These are phyloP conservation scores for Mortierella sp. DNA, from an alignment of 371 early-diverging fungal genomes.

Conservation along the genomic window DNA sequence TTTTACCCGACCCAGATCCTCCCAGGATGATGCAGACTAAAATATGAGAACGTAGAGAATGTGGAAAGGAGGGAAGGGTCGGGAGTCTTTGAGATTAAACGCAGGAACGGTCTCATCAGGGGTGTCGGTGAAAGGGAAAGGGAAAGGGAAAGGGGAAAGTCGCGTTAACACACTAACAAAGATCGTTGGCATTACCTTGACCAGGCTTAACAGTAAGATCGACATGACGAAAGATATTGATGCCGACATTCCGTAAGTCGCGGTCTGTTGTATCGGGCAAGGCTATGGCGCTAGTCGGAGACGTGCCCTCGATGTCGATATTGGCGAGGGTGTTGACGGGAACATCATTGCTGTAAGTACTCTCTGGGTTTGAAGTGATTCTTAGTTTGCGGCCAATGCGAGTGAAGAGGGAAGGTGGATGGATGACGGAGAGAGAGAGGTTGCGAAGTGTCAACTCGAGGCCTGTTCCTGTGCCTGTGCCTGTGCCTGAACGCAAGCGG, in stretches of 20 bases:
- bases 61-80: too few relatives aligned
- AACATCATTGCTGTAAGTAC: neutral
- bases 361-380: slow-evolving; percentile 6
- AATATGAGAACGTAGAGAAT: neutral
- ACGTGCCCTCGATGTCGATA: neutral
- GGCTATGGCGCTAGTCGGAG: neutral
- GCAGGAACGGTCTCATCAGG: too few relatives aligned
- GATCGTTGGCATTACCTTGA: too few relatives aligned
- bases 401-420: slow-evolving; percentile 37
- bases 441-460: slow-evolving; percentile 40
- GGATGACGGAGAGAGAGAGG: slow-evolving; percentile 52
- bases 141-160: too few relatives aligned
- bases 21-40: slow-evolving; percentile 50
- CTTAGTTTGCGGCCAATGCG: slow-evolving; percentile 21
- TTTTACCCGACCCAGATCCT: slow-evolving; percentile 50
- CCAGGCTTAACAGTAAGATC: slow-evolving; percentile 45
- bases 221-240: slow-evolving; percentile 44
- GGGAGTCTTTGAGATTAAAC: too few relatives aligned
- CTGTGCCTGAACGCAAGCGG: too few relatives aligned
- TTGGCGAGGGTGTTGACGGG: neutral
- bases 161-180: too few relatives aligned
- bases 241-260: slow-evolving; percentile 39
- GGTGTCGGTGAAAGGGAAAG: neutral
- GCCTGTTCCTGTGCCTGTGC: neutral
- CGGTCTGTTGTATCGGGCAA: slow-evolving; percentile 9